These are phyloP conservation scores for Phyllosticta capitalensis DNA, from an alignment of 2,329 filamentous ascomycete species.

Conservation along the genomic window DNA sequence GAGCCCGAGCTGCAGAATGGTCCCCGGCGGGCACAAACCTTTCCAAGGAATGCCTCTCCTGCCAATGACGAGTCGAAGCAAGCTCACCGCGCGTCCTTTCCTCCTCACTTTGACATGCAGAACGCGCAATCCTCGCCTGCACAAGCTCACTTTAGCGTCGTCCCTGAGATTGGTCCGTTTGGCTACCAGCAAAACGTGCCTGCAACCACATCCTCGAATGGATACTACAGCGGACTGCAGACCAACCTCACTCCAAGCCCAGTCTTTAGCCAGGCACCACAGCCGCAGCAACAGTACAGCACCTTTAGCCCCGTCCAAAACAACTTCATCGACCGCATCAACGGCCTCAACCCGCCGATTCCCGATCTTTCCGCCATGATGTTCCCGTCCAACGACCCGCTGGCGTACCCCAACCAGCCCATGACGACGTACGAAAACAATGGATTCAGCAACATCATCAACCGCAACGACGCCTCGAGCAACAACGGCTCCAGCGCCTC, in stretches of 20 bases:
- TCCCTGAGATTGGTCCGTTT: not conserved
- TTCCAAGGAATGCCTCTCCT: constrained; percentile 19
- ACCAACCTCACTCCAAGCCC: constrained; percentile 3
- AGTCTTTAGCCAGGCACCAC: constrained; percentile 1
- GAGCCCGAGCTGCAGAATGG: constrained; percentile 9
- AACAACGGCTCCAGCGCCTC: not conserved
- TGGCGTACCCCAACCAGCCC: constrained; percentile 70
- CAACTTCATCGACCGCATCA: constrained; percentile 22
- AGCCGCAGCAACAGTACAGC: not conserved
- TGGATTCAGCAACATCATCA: constrained; percentile 13
- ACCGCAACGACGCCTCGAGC: not conserved
- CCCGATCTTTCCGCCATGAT: constrained; percentile 69
- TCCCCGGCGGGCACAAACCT: constrained; percentile 26
- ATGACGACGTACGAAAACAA: constrained; percentile 49
- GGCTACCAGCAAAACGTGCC: constrained; percentile 4
- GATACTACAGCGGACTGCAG: not conserved
- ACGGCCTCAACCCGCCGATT: constrained; percentile 37
- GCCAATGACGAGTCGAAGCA: not conserved
- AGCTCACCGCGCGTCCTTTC: constrained; percentile 15
- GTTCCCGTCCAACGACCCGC: constrained; percentile 70
- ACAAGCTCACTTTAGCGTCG: not conserved
- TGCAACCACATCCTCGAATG: not conserved
- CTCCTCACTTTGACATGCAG: constrained; percentile 18
- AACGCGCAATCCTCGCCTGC: not conserved
- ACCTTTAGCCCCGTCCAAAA: constrained; percentile 19